Base-by-base conservation (phyloP, 257 asterid species). In the Solanum ossicruentum region DNA sequence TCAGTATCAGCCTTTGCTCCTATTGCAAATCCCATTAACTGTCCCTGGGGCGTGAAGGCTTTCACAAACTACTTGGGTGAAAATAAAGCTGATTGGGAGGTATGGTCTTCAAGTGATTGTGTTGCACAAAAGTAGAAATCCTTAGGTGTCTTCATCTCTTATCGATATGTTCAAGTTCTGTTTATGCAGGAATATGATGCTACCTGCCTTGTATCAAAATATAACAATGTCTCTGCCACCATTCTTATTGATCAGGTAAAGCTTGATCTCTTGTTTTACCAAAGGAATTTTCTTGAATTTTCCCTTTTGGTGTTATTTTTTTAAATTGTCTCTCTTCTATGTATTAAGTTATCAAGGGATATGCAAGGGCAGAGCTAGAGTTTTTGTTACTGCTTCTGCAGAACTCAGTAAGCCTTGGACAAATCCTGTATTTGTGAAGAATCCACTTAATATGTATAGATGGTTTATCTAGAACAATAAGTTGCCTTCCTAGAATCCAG, bases 11-110 rank as follows among this genome's bases (percentile, higher is more conserved):
- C 98, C 26, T 95, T 97, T 87, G 88, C 99, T 11, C 99, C 99
- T 84, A 86, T 97, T 83, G 91, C 57, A 32, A 92, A 97, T 90
- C 99, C 99, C 21, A 73, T 90, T 26, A 93, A 92, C 84, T 97
- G 98, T 85, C 98, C 98, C 5, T 97, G 99, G 99, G 99, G 99
- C 85, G 94, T 93, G 89, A 97, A 97, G 89, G 99, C 99, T 82
- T 95, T 97, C 90, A 87, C 94, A 60, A 91, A 94, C 91, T 97
- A 95, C 91, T 91, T 97, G 90, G 99, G 98, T 18, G 96, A 90
- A 84, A 90, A 92, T 88, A 92, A 86, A 92, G 91, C 94, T 89
- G 90, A 88, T 8, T 97, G 99, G 99, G 98, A 94, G 99, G 99
- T 97, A 92, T 72, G 89, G 85, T 88, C 72, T 81, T 87, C 80